Percentiles rank a stretch among this genome's conserved stretches.
These are phyloP conservation scores for Globisporangium ultimum DNA, from an alignment of 352 stramenopile genomes.

Conservation along the genomic window DNA sequence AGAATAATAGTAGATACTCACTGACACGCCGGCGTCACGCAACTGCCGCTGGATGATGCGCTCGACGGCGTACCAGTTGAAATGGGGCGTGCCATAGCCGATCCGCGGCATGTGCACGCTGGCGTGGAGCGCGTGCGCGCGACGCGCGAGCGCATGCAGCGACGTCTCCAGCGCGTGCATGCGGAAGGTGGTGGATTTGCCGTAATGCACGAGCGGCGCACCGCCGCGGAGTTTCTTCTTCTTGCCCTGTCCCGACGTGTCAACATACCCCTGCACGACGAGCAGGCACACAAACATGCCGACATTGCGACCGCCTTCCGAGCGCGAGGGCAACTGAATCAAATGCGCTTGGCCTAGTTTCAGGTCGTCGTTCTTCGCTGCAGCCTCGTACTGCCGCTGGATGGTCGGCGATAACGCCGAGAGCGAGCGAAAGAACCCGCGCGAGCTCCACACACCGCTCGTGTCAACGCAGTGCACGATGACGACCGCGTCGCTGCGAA, in stretches of 20 bases:
- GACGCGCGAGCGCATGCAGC: conserved; percentile 35
- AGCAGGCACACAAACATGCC: conserved; percentile 62
- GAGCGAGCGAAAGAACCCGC: conserved; percentile 71
- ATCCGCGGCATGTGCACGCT: conserved; percentile 77
- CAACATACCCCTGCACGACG: conserved; percentile 62
- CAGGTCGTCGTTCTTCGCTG: conserved; percentile 51
- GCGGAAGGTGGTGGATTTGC: conserved; percentile 65
- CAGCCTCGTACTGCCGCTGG: conserved; percentile 62
- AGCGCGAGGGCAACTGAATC: conserved; percentile 31
- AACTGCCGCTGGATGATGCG: conserved; percentile 64
- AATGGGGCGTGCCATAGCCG: conserved; percentile 67
- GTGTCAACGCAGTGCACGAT: conserved; percentile 80
- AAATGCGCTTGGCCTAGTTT: conserved; percentile 73
- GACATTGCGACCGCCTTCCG: conserved; percentile 2
- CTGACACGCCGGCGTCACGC: conserved; percentile 41
- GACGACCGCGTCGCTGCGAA: conserved; percentile 28
- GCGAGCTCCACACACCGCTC: conserved; percentile 64
- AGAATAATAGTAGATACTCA: conserved; percentile 75
- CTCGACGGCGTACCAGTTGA: conserved; percentile 85
- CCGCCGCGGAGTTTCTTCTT: conserved; percentile 42
- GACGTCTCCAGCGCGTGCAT: conserved; percentile 57
- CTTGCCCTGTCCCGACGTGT: conserved; percentile 17
- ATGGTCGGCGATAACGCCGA: conserved; percentile 45
- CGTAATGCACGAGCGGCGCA: conserved; percentile 33
- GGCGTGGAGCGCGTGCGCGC: conserved; percentile 30